Base-by-base conservation (phyloP, 495 filamentous ascomycete species). In the Stereocaulon alpinum region DNA sequence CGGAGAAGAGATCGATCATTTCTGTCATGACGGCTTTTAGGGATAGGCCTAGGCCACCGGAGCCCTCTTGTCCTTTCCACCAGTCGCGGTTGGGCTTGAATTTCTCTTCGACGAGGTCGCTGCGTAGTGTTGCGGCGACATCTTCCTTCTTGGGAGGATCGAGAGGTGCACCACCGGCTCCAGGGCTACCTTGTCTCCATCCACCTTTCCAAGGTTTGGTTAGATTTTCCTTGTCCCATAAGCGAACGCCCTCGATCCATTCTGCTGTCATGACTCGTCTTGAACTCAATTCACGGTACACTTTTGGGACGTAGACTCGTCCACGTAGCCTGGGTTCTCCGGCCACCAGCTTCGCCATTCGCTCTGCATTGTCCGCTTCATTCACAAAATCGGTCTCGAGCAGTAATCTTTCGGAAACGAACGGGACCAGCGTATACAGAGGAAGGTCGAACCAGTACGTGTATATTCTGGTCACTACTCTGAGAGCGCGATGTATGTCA, bases 331-430 rank as follows among this genome's bases (percentile, higher is more conserved):
- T 80, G 20, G 88, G 79, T 66, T 98, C 93, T 20, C 80, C 78
- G 24, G 81, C 82, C 10, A 98, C 83, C 1, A 95, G 80, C 34
- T 76, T 65, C 22, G 84, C 82, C 89, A 96, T 96, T 60, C 76
- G 76, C 67, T 89, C 87, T 11, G 89, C 86, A 67, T 98, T 98
- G 64, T 80, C 73, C 7, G 93, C 92, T 72, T 98, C 92, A 63
- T 90, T 89, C 45, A 82, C 78, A 64, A 98, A 98, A 67, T 98
- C 93, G 22, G 92, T 98, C 69, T 98, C 92, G 18, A 95, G 82
- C 70, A 82, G 79, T 18, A 98, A 73, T 14, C 92, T 83, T 68
- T 95, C 91, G 43, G 83, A 84, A 62, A 96, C 88, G 67, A 90
- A 97, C 0, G 91, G 92, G 1, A 96, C 86, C 6, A 97, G 74